Evolutionary conservation across 768 basidiomycete genomes (phyloP), one percentile per base, ranked within the genome.

Genomic region (Dentipellis fragilis): DNA sequence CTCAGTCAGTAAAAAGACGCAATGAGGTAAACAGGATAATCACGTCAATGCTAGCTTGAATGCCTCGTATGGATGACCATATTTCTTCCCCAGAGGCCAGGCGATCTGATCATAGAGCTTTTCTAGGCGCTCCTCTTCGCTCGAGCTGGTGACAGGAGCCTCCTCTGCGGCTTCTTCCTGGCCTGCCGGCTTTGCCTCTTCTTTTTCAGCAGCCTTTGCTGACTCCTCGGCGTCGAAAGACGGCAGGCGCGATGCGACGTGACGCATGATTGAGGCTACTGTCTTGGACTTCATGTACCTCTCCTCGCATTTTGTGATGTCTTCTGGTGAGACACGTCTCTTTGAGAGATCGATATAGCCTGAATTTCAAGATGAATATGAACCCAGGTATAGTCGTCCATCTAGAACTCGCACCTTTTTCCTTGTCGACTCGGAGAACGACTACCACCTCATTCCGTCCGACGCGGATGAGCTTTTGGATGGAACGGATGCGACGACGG

Each of bases 311-410:
- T 96, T 96, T n/a, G 85, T 83, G 66, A 99, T 95, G 67, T 98
- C 96, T 68, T 99, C 96, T 2, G 95, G 88, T 2, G 93, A 96
- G 4, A 99, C 96, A 62, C 95, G 87, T 59, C 96, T 85, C 76
- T 99, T 99, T 50, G 94, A 97, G 22, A 98, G 79, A 80, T 99
- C 96, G 67, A 99, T 99, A 72, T 99, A 98, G 10, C 95, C 93
- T 95, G 61, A 37, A 21, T 29, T n/a, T 2, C 22, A 42, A 48
- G 19, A 3, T 17, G 23, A n/a, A n/a, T 22, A 12, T 11, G 22
- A 12, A 5, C 19, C 14, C 10, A 21, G 23, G 42, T 10, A 10
- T 45, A 48, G 42, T 21, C 29, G 6, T 29, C 29, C 29, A 29
- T 3, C 36, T 39, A 11, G 22, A 11, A 17, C 29, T 37, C 21